phyloP scores from a whole-genome alignment of 2,329 filamentous ascomycete species.

The Fusarium graminum region DNA sequence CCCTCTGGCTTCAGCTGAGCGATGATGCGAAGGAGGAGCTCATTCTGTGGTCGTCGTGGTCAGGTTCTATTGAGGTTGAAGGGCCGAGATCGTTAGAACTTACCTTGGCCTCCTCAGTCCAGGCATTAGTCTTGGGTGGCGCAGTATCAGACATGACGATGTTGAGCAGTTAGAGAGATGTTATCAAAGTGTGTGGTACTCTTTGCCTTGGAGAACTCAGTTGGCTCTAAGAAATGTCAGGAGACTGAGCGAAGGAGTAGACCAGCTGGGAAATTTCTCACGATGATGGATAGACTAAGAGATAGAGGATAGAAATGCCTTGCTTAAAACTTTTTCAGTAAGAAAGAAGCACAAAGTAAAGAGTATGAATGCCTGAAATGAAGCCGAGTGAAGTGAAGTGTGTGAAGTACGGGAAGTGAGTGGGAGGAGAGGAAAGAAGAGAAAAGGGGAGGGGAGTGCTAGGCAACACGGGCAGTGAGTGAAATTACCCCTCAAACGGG shows the following conservation, averaged over 20 bases:
- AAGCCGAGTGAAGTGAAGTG: not conserved
- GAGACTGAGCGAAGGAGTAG: not conserved
- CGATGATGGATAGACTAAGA: not conserved
- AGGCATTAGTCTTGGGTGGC: slow-evolving; percentile 48
- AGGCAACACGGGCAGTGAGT: not conserved
- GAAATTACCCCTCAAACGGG: not conserved
- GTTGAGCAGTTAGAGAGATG: not conserved
- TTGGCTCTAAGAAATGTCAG: not conserved
- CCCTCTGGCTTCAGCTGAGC: slow-evolving; percentile 52
- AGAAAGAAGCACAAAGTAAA: not conserved
- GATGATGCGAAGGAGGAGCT: slow-evolving; percentile 55
- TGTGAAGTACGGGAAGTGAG: not conserved
- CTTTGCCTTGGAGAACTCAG: not conserved
- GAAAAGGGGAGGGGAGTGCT: not conserved
- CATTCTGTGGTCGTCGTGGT: slow-evolving; percentile 44
- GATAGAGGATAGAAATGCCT: not conserved
- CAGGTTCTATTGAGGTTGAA: not conserved
- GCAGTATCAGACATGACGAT: slow-evolving; percentile 44
- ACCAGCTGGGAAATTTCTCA: not conserved
- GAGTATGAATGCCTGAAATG: not conserved
- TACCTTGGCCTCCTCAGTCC: slow-evolving; percentile 57
- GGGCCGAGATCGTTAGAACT: not conserved
- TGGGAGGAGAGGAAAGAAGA: not conserved
- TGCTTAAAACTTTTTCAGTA: not conserved
- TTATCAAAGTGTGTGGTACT: not conserved